Conservation (phyloP, 495 filamentous ascomycete genomes). For the Letharia lupina region DNA sequence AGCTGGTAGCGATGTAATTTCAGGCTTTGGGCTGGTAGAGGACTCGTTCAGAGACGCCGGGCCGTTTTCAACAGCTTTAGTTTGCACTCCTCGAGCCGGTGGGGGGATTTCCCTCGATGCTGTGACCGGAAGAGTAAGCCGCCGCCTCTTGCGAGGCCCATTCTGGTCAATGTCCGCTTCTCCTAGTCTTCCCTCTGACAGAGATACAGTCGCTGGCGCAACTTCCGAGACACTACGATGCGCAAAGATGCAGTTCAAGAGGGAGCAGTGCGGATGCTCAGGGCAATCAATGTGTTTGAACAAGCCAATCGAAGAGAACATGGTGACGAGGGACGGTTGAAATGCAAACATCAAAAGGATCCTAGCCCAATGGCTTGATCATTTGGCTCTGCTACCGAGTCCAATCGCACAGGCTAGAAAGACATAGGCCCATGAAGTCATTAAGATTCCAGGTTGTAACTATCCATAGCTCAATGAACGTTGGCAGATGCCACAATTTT, state of each 20-base stretch:
- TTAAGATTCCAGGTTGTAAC: neutral
- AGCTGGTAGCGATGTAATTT: conserved; percentile 9
- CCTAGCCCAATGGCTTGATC: neutral
- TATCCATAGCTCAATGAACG: neutral
- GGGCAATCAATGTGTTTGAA: conserved; percentile 62
- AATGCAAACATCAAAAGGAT: conserved; percentile 6
- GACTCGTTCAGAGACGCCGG: neutral
- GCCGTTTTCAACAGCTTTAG: neutral
- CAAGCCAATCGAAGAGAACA: conserved; percentile 59
- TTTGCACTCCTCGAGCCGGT: conserved; percentile 10
- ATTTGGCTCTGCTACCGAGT: neutral
- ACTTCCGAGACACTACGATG: conserved; percentile 31
- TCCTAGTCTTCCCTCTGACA: neutral
- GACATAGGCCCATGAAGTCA: neutral
- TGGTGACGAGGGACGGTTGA: conserved; percentile 29
- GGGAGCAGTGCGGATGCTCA: conserved; percentile 43
- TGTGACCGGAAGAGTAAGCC: conserved; percentile 5
- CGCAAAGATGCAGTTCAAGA: conserved; percentile 54
- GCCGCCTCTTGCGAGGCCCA: conserved; percentile 13
- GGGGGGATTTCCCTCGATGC: conserved; percentile 8
- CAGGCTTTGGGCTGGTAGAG: conserved; percentile 17
- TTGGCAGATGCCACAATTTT: neutral
- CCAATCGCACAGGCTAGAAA: neutral
- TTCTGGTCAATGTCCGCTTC: conserved; percentile 6
- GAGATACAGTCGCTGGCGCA: neutral